phyloP scores from a whole-genome alignment of 2,329 filamentous ascomycete genomes.

The Chalaropsis thielavioides region DNA sequence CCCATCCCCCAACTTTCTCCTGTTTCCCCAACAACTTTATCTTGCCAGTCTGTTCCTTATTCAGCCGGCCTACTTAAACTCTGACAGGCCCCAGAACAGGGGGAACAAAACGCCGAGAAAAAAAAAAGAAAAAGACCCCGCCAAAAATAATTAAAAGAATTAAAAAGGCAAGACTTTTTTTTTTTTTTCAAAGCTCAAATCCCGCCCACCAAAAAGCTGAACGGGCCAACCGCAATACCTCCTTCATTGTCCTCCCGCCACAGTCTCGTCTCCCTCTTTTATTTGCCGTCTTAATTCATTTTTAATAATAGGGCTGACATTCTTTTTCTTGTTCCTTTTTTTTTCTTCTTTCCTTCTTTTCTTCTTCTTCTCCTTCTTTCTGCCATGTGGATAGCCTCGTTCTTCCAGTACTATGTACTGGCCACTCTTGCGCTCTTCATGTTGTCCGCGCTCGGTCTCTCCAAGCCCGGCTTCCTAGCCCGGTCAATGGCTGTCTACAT shows the following conservation, averaged over 20 bases:
- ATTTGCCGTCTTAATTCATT: background rate
- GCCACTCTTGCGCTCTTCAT: conserved; percentile 45
- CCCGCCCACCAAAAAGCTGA: background rate
- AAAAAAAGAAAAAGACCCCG: background rate
- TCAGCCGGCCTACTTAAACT: conserved; percentile 5
- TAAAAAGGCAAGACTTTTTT: background rate
- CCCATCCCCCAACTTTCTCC: background rate
- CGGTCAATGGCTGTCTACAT: conserved; percentile 54
- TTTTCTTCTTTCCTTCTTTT: conserved; percentile 4
- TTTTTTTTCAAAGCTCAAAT: background rate
- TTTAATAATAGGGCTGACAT: background rate
- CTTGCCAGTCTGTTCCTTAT: background rate
- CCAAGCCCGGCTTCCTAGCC: conserved; percentile 51
- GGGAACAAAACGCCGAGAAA: background rate
- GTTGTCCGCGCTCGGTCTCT: conserved; percentile 39
- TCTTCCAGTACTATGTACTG: conserved; percentile 37
- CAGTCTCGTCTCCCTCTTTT: conserved; percentile 5
- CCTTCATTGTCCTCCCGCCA: conserved; percentile 3
- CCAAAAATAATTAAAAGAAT: no score
- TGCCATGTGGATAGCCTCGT: conserved; percentile 26
- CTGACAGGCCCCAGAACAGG: background rate
- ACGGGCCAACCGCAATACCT: conserved; percentile 6
- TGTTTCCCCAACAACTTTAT: conserved; percentile 11
- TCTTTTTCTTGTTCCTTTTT: background rate
- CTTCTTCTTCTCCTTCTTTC: conserved; percentile 23